Base-by-base conservation (phyloP, 805 yeast genomes). In the Candida sithepensis region DNA sequence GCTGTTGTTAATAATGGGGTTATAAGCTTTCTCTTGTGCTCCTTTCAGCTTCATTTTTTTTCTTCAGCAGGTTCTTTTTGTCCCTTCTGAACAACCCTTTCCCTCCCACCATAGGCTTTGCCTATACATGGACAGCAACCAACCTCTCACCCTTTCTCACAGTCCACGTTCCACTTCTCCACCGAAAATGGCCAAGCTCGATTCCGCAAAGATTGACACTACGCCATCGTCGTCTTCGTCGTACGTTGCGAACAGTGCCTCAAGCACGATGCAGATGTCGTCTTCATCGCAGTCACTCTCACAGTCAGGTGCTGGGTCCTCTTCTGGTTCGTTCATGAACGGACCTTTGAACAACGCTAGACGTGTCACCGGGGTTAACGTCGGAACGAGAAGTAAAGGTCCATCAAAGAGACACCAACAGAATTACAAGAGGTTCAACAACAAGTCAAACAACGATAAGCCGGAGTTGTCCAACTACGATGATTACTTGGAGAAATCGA, bases 391-490 rank as follows among this genome's bases (percentile, higher is more conserved):
- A 37, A 30, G 12, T 20, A 43, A 43, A 22, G 41, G 39, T 5
- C 18, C 14, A 20, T 5, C 41, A 30, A 43, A 32, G 39, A 43
- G 41, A 43, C 32, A 19, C 6, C 44, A 37, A n/a, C 28, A 24
- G 21, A 30, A 30, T 16, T 39, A 38, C 18, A 43, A 39, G 28
- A 38, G 23, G 28, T 23, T 38, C 13, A 28, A 43, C 20, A 16
- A 14, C 71, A 56, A 74, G 74, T 22, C 74, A 68, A 52, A 67
- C 76, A 28, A 76, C 78, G 19, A 43, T 45, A 54, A 49, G 43
- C 56, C 58, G 1, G 50, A 32, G 21, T 24, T 52, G 10, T 46
- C 52, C 3, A 37, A 41, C 18, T 53, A 54, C 21, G 58, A 54
- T 36, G 49, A 56, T 38, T 46, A 47, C 22, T 32, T 60, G 6